A percentile compares a stretch with the other conserved stretches of the same genome.
phyloP scores from a whole-genome alignment of 108 stramenopile species.

The Nannochloropsis salina region DNA sequence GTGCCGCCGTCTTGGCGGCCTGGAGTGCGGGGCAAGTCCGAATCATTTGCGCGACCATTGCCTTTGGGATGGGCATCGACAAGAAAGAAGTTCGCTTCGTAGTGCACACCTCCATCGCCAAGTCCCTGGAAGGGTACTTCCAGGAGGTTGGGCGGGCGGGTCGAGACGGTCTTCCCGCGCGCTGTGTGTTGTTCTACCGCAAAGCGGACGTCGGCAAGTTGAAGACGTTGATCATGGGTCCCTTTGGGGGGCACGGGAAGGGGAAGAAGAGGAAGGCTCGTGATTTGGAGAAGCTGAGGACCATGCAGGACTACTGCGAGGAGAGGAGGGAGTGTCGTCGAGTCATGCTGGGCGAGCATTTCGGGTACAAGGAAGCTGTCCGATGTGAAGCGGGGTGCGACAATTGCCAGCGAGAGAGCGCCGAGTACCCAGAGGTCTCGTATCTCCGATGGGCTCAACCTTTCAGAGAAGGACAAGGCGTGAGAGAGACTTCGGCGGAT shows the following conservation, averaged over 20 bases:
- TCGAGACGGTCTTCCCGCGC: conserved; percentile 67
- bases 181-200: conserved; percentile 57
- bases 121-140: conserved; percentile 78
- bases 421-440: too few species aligned
- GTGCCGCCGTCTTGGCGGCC: conserved; percentile 61
- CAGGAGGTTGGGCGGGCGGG: conserved; percentile 93
- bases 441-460: too few species aligned
- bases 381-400: neutral
- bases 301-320: neutral
- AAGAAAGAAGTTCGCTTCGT: conserved; percentile 73
- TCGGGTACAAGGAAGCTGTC: neutral
- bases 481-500: too few species aligned
- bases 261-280: conserved; percentile 12
- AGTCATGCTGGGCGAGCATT: neutral
- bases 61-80: conserved; percentile 72
- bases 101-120: conserved; percentile 72
- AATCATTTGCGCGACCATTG: conserved; percentile 84
- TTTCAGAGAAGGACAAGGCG: too few species aligned
- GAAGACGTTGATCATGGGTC: neutral
- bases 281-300: neutral
- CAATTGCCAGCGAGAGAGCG: neutral
- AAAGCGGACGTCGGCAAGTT: neutral
- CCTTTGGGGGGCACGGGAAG: neutral
- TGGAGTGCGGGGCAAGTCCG: conserved; percentile 74
- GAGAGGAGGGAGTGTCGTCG: neutral